Conservation (phyloP, 1,139 yeast species). For the Candida gigantensis region DNA sequence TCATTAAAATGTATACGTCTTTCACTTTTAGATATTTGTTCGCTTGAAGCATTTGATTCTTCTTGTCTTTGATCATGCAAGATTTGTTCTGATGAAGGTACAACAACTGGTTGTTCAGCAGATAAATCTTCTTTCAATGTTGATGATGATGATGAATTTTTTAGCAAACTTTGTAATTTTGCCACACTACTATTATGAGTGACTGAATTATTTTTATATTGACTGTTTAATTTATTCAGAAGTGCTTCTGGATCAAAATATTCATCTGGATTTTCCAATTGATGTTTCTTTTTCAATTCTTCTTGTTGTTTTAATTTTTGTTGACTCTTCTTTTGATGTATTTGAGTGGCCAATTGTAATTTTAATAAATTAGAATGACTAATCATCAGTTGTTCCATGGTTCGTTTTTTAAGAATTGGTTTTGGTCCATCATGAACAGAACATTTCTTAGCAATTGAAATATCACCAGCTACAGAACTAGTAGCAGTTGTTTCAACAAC, state of each 20-base stretch:
- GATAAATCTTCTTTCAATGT: conserved; percentile 7
- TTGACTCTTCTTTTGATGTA: conserved; percentile 28
- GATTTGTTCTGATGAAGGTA: conserved; percentile 7
- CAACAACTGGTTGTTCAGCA: conserved; percentile 4
- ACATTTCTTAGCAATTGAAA: conserved; percentile 24
- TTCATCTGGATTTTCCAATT: conserved; percentile 28
- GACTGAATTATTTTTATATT: conserved; percentile 34
- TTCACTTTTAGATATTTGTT: conserved; percentile 15
- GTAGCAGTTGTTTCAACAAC: conserved; percentile 34
- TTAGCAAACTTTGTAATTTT: conserved; percentile 17
- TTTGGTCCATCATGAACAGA: conserved; percentile 40
- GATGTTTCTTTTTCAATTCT: conserved; percentile 19
- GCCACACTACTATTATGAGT: conserved; percentile 15
- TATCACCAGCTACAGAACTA: conserved; percentile 50
- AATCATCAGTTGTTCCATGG: conserved; percentile 73
- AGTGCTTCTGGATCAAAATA: conserved; percentile 58
- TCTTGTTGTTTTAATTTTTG: conserved; percentile 17
- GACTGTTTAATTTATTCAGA: conserved; percentile 61
- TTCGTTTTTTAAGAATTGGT: conserved; percentile 80
- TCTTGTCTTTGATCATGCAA: conserved; percentile 7
- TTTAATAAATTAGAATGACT: conserved; percentile 55
- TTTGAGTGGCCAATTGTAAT: conserved; percentile 44
- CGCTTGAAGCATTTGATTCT: conserved; percentile 14
- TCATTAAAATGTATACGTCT: conserved; percentile 89
- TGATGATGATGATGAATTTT: conserved; percentile 9